phyloP scores from a whole-genome alignment of 1,139 yeast genomes.

The Blastobotrys petasosporus region DNA sequence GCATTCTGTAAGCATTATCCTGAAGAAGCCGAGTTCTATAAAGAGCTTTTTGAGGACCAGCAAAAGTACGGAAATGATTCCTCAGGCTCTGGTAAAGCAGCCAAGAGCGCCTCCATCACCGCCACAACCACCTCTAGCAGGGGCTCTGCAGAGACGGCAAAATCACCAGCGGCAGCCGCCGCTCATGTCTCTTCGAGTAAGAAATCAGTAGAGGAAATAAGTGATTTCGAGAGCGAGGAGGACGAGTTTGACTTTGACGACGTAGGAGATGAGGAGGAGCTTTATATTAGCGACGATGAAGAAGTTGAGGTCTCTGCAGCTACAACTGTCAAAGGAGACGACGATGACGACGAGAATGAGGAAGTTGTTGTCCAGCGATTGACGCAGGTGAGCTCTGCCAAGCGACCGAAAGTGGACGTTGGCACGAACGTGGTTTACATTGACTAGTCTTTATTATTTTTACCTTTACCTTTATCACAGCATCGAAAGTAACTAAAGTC shows the following conservation, averaged over 20 bases:
- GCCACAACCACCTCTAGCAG: not conserved
- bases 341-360: no score
- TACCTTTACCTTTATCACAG: no score
- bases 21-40: slow-evolving; percentile 11
- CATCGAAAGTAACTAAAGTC: no score
- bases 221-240: slow-evolving; percentile 6
- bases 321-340: no score
- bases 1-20: slow-evolving; percentile 8
- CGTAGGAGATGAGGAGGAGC: slow-evolving; percentile 1
- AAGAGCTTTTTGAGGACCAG: slow-evolving; percentile 4
- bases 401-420: no score
- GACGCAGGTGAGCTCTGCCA: no score
- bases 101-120: not conserved
- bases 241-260: slow-evolving; percentile 2
- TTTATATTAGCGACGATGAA: not conserved
- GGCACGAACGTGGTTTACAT: no score
- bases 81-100: no score
- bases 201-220: not conserved
- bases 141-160: not conserved
- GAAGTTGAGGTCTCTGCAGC: not conserved
- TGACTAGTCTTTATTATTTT: no score
- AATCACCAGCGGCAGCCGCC: slow-evolving; percentile 4
- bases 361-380: no score
- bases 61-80: not conserved
- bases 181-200: slow-evolving; percentile 5